Evolutionary conservation across 768 basidiomycete species (phyloP).

Genomic region (Boletus barrowsii): DNA sequence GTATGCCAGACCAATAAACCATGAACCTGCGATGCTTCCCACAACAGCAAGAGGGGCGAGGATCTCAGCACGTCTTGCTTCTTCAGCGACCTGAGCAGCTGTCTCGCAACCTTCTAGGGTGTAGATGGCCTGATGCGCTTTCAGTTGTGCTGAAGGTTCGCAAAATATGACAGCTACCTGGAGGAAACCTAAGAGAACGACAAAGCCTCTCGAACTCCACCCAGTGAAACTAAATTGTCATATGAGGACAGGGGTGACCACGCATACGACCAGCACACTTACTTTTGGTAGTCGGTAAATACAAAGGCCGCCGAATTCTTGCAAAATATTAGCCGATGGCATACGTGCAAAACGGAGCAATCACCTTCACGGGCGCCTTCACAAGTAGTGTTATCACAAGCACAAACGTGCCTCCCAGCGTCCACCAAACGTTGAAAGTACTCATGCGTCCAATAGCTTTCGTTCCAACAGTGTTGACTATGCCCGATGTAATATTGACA

Average conservation of each 20-base stretch:
- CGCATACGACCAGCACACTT: conserved; percentile 5
- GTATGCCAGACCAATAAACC: conserved; percentile 54
- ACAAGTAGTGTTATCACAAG: conserved; percentile 56
- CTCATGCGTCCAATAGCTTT: conserved; percentile 56
- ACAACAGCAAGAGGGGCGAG: conserved; percentile 58
- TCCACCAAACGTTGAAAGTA: conserved; percentile 59
- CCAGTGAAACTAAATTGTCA: conserved; percentile 46
- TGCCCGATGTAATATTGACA: conserved; percentile 51
- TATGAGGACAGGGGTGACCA: not conserved
- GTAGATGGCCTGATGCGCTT: conserved; percentile 44
- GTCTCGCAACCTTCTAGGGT: conserved; percentile 63
- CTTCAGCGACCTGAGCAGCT: conserved; percentile 62
- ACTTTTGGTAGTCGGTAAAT: conserved; percentile 58
- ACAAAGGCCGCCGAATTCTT: conserved; percentile 53
- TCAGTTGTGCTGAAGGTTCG: not conserved
- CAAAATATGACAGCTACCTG: conserved; percentile 12
- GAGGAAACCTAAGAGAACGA: conserved; percentile 54
- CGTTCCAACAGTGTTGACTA: conserved; percentile 55
- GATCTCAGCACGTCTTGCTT: conserved; percentile 51
- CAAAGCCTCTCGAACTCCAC: conserved; percentile 51
- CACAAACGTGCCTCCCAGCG: conserved; percentile 54
- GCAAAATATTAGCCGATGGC: not conserved
- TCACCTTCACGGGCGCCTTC: conserved; percentile 52
- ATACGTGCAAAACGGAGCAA: not conserved
- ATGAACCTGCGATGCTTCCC: conserved; percentile 54